phyloP scores from a whole-genome alignment of 768 basidiomycete genomes.

The Agaricus sinodeliciosus region DNA sequence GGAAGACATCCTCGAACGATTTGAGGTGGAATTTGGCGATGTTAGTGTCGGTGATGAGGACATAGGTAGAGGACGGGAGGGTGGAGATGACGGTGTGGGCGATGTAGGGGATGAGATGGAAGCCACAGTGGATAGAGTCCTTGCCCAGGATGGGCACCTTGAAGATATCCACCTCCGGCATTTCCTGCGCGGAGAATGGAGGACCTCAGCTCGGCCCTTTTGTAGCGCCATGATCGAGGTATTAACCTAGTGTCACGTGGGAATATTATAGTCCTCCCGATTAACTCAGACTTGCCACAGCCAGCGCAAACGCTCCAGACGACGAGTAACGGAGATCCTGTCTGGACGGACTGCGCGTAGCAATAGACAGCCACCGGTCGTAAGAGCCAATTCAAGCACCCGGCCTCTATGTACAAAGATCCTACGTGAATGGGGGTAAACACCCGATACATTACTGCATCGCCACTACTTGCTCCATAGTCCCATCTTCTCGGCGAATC shows the following conservation, averaged over 20 bases:
- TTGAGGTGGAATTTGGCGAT: slow-evolving; percentile 76
- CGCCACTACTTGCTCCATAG: slow-evolving; percentile 14
- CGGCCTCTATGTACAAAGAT: too few species aligned
- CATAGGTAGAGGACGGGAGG: slow-evolving; percentile 79
- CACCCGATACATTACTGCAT: neutral
- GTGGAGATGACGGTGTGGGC: slow-evolving; percentile 60
- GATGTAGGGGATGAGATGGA: slow-evolving; percentile 88
- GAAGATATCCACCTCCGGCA: slow-evolving; percentile 46
- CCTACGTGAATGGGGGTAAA: too few species aligned
- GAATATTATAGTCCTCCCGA: neutral
- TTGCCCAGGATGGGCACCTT: slow-evolving; percentile 82
- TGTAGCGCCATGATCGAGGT: slow-evolving; percentile 10
- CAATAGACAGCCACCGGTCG: neutral
- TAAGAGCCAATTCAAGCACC: neutral
- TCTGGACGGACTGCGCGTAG: neutral
- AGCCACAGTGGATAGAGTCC: slow-evolving; percentile 89
- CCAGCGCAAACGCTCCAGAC: neutral
- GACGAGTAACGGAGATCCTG: slow-evolving; percentile 7
- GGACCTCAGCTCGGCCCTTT: slow-evolving; percentile 1
- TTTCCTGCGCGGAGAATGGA: neutral
- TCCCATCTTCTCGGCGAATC: slow-evolving; percentile 48
- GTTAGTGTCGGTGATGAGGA: slow-evolving; percentile 88
- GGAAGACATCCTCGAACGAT: slow-evolving; percentile 63
- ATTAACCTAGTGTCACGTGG: slow-evolving; percentile 7
- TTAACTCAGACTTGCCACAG: neutral